Evolutionary conservation across 139 green algal species (phyloP), one percentile per base, ranked within the genome.

Genomic region (Pycnococcus provasolii): DNA sequence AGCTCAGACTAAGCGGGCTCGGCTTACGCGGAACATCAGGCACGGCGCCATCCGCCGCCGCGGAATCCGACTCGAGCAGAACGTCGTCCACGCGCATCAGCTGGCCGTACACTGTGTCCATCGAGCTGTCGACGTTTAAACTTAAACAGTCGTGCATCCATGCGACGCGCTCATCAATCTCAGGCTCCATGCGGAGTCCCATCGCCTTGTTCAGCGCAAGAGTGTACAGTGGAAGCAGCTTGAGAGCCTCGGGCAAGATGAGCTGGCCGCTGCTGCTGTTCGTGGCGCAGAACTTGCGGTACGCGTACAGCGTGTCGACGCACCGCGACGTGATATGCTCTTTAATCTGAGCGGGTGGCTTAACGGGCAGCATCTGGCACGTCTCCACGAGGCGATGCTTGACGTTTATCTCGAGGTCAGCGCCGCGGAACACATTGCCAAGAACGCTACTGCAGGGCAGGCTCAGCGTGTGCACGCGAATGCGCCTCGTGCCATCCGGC

Each of bases 381-480:
- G 9, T 55, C 50, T 11, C 50, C 11, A 11, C 11, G 26, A 26
- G 26, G 26, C 26, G 26, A 26, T 26, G 26, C 26, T 26, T 26
- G 26, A 26, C 26, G 26, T 26, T 26, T 26, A 84, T 81, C 39
- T 85, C 82, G 15, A 77, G 79, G 69, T 98, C 92, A 2, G 71
- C 72, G 37, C 64, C 78, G 42, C 77, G 71, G 83, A 90, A 98
- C 75, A 97, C 50, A 51, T 95, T 88, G 0, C 67, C 66, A 58
- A 98, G 72, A 53, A 94, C 89, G 11, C 60, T 62, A 37, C 92
- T 87, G 7, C 92, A 75, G 2, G 93, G 91, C 63, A 96, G 76
- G 11, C 84, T 75, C 55, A 95, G 67, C 0, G 92, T 97, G 82
- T 99, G 92, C 45, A 98, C 91, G 45, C 85, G 79, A 69, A 95